A percentile compares a stretch with the other conserved stretches of the same genome.
Conservation (phyloP, 257 asterid species). For the Thymus quinquecostatus region DNA sequence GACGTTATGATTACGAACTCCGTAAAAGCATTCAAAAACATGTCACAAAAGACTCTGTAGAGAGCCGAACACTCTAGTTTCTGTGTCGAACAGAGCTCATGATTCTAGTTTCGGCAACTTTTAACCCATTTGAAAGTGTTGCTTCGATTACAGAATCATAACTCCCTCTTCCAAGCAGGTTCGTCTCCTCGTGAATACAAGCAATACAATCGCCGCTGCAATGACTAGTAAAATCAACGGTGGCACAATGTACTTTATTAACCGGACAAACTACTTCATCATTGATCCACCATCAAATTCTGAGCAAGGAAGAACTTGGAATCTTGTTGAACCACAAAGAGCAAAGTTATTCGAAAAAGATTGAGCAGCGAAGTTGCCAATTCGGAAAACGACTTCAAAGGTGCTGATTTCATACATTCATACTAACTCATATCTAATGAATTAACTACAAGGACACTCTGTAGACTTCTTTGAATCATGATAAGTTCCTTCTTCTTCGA, state of each 20-base stretch:
- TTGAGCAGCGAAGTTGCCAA: constrained; percentile 1
- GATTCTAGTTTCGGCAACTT: not conserved
- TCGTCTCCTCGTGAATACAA: not conserved
- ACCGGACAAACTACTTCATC: not conserved
- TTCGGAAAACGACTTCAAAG: not conserved
- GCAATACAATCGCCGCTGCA: not conserved
- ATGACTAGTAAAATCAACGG: not conserved
- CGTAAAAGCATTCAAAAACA: no score
- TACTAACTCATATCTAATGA: no score
- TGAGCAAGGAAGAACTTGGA: not conserved
- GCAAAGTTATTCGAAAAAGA: constrained; percentile 16
- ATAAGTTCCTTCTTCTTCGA: no score
- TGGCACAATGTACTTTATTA: not conserved
- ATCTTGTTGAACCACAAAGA: not conserved
- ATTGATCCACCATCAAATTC: not conserved
- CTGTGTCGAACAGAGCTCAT: constrained; percentile 22
- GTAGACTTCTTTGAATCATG: no score
- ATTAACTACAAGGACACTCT: no score
- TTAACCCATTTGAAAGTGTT: not conserved
- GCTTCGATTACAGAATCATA: not conserved
- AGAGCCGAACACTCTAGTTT: not conserved
- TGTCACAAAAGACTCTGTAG: no score
- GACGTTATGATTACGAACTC: no score
- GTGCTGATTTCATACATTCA: no score
- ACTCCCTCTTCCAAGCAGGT: constrained; percentile 12